Conservation (phyloP, 352 stramenopile genomes). For the Pythium sp. region DNA sequence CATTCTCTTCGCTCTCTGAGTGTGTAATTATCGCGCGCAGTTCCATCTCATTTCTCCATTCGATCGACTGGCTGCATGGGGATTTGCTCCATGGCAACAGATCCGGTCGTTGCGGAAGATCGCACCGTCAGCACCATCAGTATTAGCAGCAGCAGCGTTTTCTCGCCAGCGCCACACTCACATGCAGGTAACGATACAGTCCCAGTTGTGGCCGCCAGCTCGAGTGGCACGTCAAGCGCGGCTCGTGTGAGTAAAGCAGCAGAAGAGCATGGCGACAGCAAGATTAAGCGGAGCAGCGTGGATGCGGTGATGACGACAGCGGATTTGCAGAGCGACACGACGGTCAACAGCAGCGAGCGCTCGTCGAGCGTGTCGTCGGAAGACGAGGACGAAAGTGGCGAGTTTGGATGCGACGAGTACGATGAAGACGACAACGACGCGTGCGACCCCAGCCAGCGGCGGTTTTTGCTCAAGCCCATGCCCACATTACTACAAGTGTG, state of each 20-base stretch:
- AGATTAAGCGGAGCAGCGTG: neutral
- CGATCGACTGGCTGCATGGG: slow-evolving; percentile 9
- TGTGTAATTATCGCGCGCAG: neutral
- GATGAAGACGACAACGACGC: slow-evolving; percentile 5
- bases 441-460: slow-evolving; percentile 3
- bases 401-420: slow-evolving; percentile 19
- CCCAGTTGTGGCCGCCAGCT: neutral
- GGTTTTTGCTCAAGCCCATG: slow-evolving; percentile 74
- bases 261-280: neutral
- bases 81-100: slow-evolving; percentile 10
- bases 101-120: slow-evolving; percentile 10
- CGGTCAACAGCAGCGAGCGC: slow-evolving; percentile 18
- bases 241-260: neutral
- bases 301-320: neutral
- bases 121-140: slow-evolving; percentile 3
- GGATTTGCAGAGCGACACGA: slow-evolving; percentile 15
- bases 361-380: slow-evolving; percentile 13
- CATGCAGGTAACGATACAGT: neutral
- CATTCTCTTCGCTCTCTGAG: neutral
- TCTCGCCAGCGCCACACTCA: neutral
- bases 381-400: neutral
- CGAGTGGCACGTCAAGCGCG: neutral
- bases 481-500: slow-evolving; percentile 61
- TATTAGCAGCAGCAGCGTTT: neutral
- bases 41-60: neutral